phyloP scores from a whole-genome alignment of 1,284 basidiomycete genomes.

The Termitomyces sp. region DNA sequence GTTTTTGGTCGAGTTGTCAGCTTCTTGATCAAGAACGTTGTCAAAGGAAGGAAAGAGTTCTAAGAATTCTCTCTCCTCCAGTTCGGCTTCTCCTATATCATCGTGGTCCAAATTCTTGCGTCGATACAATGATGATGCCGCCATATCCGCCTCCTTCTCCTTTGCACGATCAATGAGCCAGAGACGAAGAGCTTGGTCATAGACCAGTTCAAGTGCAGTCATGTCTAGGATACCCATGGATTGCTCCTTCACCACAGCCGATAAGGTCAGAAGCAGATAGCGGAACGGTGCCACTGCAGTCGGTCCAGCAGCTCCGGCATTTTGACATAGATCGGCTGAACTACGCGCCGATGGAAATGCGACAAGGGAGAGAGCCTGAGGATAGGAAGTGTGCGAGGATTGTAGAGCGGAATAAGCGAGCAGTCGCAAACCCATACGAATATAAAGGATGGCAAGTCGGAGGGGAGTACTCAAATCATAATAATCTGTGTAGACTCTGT shows the following conservation, averaged over 20 bases:
- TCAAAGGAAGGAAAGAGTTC: conserved; percentile 83
- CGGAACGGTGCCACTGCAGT: conserved; percentile 29
- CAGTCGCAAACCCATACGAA: conserved; percentile 75
- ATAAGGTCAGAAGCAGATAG: conserved; percentile 47
- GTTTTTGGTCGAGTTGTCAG: conserved; percentile 7
- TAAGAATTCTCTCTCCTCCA: conserved; percentile 79
- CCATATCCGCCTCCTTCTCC: conserved; percentile 61
- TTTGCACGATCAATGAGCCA: conserved; percentile 82
- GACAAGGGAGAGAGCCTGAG: conserved; percentile 34
- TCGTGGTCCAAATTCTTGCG: conserved; percentile 57
- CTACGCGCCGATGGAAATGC: conserved; percentile 51
- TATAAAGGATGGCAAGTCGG: conserved; percentile 57
- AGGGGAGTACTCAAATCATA: conserved; percentile 70
- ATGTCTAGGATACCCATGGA: conserved; percentile 31
- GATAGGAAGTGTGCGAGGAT: conserved; percentile 6
- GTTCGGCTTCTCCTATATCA: conserved; percentile 64
- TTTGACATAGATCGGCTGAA: conserved; percentile 31
- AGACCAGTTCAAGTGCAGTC: conserved; percentile 43
- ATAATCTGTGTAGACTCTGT: conserved; percentile 55
- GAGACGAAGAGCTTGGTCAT: conserved; percentile 72
- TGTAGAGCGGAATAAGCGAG: conserved; percentile 29
- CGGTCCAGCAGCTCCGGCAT: conserved; percentile 20
- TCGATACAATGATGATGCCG: conserved; percentile 78
- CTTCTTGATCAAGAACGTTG: conserved; percentile 43
- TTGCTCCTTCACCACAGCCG: conserved; percentile 46